These are phyloP conservation scores for Dryadomyces sulphureus DNA, from an alignment of 2,329 filamentous ascomycete species.

Conservation along the genomic window DNA sequence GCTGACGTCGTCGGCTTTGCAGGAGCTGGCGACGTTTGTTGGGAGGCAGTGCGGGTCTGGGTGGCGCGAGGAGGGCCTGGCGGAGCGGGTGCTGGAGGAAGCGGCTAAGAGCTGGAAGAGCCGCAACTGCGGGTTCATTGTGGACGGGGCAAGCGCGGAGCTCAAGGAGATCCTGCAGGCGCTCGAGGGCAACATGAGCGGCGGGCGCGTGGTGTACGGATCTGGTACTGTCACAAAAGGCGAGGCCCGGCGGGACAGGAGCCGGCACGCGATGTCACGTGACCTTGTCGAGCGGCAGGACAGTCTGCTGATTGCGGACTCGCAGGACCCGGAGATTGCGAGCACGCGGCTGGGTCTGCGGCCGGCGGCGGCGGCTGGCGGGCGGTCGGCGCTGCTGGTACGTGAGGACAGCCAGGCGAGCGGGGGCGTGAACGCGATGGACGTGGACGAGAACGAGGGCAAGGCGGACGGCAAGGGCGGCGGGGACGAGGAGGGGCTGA, in stretches of 20 bases:
- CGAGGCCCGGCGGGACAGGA: no score
- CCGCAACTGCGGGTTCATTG: slow-evolving; percentile 74
- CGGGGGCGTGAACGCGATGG: slow-evolving; percentile 42
- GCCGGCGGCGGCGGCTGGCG: slow-evolving; percentile 13
- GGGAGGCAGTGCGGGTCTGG: slow-evolving; percentile 86
- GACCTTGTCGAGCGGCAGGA: slow-evolving; percentile 40
- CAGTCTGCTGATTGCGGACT: slow-evolving; percentile 45
- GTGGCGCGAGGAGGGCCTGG: slow-evolving; percentile 92
- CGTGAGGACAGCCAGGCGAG: slow-evolving; percentile 52
- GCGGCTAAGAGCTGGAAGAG: slow-evolving; percentile 86
- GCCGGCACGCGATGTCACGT: background rate
- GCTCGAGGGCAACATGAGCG: slow-evolving; percentile 76
- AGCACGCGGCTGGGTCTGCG: slow-evolving; percentile 42
- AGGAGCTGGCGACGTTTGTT: slow-evolving; percentile 75
- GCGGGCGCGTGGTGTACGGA: slow-evolving; percentile 48
- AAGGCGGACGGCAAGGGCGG: background rate
- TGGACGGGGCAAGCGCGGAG: slow-evolving; percentile 64
- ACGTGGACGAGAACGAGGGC: slow-evolving; percentile 27
- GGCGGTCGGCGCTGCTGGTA: slow-evolving; percentile 18
- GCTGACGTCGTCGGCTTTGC: slow-evolving; percentile 72
- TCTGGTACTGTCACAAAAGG: no score
- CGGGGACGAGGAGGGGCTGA: slow-evolving; percentile 39
- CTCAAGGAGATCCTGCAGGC: slow-evolving; percentile 72
- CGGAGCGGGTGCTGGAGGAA: slow-evolving; percentile 85
- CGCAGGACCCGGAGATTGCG: slow-evolving; percentile 33